Conservation (phyloP, 2,329 filamentous ascomycete species). For the Zymoseptoria tritici region DNA sequence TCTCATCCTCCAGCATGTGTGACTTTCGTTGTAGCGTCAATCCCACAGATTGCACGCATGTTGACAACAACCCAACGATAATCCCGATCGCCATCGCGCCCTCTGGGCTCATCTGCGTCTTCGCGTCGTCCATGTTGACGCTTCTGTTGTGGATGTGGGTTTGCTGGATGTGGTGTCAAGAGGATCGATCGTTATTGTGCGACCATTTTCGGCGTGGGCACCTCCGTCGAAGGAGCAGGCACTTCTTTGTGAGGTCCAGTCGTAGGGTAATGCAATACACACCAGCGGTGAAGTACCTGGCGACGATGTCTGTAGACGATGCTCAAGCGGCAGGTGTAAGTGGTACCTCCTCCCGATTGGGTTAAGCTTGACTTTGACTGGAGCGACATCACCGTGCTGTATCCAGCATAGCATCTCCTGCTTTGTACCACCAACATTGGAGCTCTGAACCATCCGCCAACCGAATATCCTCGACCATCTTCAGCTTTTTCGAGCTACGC, state of each 20-base stretch:
- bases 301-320: not conserved
- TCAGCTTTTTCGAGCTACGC: not conserved
- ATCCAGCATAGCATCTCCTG: not conserved
- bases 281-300: not conserved
- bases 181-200: not conserved
- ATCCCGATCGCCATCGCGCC: conserved; percentile 58
- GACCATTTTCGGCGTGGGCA: not conserved
- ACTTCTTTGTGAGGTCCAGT: not conserved
- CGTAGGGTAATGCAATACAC: not conserved
- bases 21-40: conserved; percentile 96
- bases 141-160: not conserved
- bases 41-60: conserved; percentile 88
- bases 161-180: not conserved
- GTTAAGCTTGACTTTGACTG: not conserved
- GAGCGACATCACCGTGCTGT: not conserved
- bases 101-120: conserved; percentile 6
- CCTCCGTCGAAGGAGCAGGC: not conserved
- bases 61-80: conserved; percentile 84
- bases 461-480: not conserved
- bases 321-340: not conserved
- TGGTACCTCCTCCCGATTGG: not conserved
- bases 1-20: conserved; percentile 95
- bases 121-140: not conserved
- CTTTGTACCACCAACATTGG: not conserved
- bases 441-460: not conserved